These are phyloP conservation scores for Syzygium oleosum DNA, from an alignment of 345 rosid species.

Conservation along the genomic window DNA sequence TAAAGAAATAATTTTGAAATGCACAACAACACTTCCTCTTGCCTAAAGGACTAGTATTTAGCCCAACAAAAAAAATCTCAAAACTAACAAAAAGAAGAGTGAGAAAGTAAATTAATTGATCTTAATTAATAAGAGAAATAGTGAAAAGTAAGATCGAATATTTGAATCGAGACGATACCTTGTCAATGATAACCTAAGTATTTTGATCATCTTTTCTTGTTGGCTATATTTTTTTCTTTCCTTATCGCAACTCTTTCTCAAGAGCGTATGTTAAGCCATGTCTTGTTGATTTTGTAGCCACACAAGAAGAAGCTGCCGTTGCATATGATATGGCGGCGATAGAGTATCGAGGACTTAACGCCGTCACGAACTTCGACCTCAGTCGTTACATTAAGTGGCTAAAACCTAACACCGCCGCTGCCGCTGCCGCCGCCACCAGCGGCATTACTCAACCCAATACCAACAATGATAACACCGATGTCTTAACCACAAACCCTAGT, in stretches of 20 bases:
- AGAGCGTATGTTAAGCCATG: not conserved
- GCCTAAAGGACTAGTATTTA: not conserved
- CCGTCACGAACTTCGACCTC: constrained; percentile 90
- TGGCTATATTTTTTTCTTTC: not conserved
- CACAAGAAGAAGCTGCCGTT: constrained; percentile 93
- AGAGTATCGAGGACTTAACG: constrained; percentile 86
- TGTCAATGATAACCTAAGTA: not conserved
- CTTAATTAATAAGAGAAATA: not conserved
- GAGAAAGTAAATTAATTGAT: not conserved
- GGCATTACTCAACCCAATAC: not conserved
- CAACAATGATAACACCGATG: not conserved
- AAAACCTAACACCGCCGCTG: constrained; percentile 18
- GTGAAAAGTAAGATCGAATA: not conserved
- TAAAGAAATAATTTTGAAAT: not conserved
- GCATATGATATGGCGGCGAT: constrained; percentile 94
- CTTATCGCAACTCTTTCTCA: not conserved
- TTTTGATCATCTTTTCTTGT: not conserved
- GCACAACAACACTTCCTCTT: not conserved
- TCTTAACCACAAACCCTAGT: not conserved
- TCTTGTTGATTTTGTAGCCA: constrained; percentile 33
- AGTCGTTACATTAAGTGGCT: constrained; percentile 77
- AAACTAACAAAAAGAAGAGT: no score
- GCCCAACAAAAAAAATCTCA: no score
- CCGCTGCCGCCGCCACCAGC: not conserved
- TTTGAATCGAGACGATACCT: not conserved